Evolutionary conservation across 108 stramenopile genomes (phyloP), one percentile per base, ranked within the genome.

Genomic region (Skeletonema tropicum): DNA sequence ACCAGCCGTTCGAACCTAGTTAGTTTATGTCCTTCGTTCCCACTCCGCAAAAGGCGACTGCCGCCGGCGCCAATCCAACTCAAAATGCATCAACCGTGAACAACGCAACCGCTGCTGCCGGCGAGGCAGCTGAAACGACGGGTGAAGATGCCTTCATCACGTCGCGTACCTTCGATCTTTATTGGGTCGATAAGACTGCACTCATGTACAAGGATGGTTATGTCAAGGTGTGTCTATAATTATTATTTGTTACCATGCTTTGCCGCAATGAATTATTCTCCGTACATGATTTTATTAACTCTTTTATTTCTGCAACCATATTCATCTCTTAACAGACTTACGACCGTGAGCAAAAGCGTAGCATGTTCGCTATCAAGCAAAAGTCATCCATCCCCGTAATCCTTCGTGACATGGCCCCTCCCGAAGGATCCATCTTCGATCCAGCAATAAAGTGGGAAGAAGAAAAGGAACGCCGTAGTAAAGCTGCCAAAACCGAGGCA

Each of bases 1-100:
- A 55, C 52, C 48, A 55, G 23, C 52, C 19, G 52, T 55, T 55
- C 52, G 52, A 45, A 55, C 52, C 23, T 55, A 31, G 63, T 30
- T 64, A 87, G 89, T 94, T 85, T 88, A 94, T 94, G 93, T 94
- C 93, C 88, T 94, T 94, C 84, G 91, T 92, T 82, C 93, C 93
- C 82, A 83, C 85, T 72, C 91, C 93, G 63, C 89, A 91, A 87
- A 88, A 90, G 89, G 89, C 89, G 76, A 85, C 68, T 61, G 65
- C 74, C 79, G 85, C 85, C 84, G 78, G 66, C 68, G 84, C 82
- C 79, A 86, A 87, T 70, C 52, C 78, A 76, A 69, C 10, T 69
- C 74, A 66, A 32, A 73, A 74, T 69, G 75, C 72, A 45, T 30
- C 84, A 42, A 57, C 80, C 52, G 79, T 80, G 46, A 69, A 41